Base-by-base conservation (phyloP, 306 rosid species). In the Dryas drummondii region DNA sequence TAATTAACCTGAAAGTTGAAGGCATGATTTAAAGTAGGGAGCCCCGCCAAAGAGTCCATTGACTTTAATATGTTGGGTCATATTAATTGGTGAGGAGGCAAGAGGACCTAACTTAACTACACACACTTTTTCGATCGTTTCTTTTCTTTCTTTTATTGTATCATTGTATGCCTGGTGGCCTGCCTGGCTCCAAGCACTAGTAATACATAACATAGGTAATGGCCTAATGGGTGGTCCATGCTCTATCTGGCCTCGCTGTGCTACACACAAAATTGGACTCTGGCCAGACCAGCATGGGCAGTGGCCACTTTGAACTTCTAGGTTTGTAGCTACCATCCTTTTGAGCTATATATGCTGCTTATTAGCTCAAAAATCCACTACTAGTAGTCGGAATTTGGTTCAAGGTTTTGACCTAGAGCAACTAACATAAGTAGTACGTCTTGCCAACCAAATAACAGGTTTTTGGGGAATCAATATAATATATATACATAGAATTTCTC, bases 61-160 rank as follows among this genome's bases (percentile, higher is more conserved):
- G 77, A 70, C 84, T 75, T 80, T 75, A 22, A 22, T 22, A 22
- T 69, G 80, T 69, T 69, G 80, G 76, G 70, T 68, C 44, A 51
- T 72, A 70, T 71, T 69, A 64, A 65, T 54, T 76, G 53, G 63
- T 44, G 79, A 59, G 57, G 48, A 37, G 68, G 52, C 70, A 69
- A 37, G 52, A 16, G 15, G 62, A 62, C 84, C 69, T 64, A 70
- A 80, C 70, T 32, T 32, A 32, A 9, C 22, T 22, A 58, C 6
- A 19, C 63, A 26, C 40, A 76, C 57, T 68, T 48, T 32, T 32
- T 32, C 37, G 37, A 32, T 32, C 68, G 45, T 71, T 53, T 14
- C 68, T 54, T 54, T 56, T 63, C 71, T 41, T 44, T 19, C 52
- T 3, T 49, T 62, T 12, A 37, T 63, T 7, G 48, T 63, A 5